These are phyloP conservation scores for Cercospora zeae-maydis DNA, from an alignment of 2,329 filamentous ascomycete genomes.

Conservation along the genomic window DNA sequence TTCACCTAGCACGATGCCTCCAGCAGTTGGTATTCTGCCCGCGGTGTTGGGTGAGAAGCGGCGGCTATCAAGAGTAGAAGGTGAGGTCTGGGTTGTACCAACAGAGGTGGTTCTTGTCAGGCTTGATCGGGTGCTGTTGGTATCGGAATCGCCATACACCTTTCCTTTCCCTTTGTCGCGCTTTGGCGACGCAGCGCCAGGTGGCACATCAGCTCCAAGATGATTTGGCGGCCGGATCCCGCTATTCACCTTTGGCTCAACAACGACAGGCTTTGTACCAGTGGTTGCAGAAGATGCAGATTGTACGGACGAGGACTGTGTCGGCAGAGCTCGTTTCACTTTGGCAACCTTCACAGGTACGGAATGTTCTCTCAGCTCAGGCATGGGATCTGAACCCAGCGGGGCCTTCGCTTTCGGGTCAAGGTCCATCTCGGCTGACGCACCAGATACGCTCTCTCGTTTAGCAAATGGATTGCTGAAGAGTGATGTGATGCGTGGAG, in stretches of 20 bases:
- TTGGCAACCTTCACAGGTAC: neutral
- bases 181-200: constrained; percentile 8
- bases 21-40: constrained; percentile 7
- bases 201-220: constrained; percentile 3
- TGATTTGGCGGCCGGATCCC: neutral
- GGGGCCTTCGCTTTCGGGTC: constrained; percentile 3
- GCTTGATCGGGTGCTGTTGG: constrained; percentile 13
- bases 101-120: constrained; percentile 13
- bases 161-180: constrained; percentile 17
- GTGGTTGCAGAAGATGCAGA: neutral
- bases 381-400: constrained; percentile 8
- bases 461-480: constrained; percentile 13
- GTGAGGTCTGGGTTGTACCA: constrained; percentile 10
- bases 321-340: constrained; percentile 3
- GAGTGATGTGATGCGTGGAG: constrained; percentile 5
- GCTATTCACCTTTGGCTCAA: neutral
- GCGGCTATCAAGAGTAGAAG: constrained; percentile 12
- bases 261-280: neutral
- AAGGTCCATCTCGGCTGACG: constrained; percentile 4
- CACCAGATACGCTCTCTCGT: constrained; percentile 10
- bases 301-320: constrained; percentile 1
- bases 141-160: constrained; percentile 11
- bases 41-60: constrained; percentile 1
- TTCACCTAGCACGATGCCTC: constrained; percentile 7
- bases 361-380: constrained; percentile 2